Evolutionary conservation across 768 basidiomycete genomes (phyloP).

Genomic region (Hemileccinum rubropunctum): DNA sequence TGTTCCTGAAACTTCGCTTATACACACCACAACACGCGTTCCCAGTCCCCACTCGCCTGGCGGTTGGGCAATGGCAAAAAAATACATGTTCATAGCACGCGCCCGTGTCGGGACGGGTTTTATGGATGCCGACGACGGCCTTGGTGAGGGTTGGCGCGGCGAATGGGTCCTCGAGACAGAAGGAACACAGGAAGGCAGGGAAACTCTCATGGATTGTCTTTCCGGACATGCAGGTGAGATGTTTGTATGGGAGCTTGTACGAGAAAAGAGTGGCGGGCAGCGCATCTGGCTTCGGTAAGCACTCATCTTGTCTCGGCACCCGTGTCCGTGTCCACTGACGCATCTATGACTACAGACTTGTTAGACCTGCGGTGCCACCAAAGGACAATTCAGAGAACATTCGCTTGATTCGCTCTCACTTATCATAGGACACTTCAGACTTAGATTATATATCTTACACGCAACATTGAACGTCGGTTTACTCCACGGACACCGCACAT

Average conservation of each 20-base stretch:
- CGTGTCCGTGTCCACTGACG: neutral
- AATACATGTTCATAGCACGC: conserved; percentile 64
- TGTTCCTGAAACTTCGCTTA: conserved; percentile 48
- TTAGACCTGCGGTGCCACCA: conserved; percentile 19
- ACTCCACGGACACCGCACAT: conserved; percentile 16
- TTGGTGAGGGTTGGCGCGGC: conserved; percentile 70
- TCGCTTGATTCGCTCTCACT: conserved; percentile 17
- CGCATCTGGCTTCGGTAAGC: conserved; percentile 64
- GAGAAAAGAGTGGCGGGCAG: conserved; percentile 58
- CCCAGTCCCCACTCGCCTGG: conserved; percentile 58
- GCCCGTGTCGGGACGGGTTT: conserved; percentile 38
- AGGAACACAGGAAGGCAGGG: conserved; percentile 65
- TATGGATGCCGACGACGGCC: conserved; percentile 35
- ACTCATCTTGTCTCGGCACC: neutral
- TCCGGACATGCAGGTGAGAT: conserved; percentile 32
- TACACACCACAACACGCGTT: conserved; percentile 37
- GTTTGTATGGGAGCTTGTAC: conserved; percentile 52
- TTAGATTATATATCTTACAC: conserved; percentile 17
- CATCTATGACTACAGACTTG: conserved; percentile 11
- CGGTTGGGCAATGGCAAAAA: conserved; percentile 58
- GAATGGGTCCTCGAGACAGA: conserved; percentile 83
- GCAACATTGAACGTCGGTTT: conserved; percentile 1
- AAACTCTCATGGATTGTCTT: conserved; percentile 55
- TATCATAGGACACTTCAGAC: conserved; percentile 20
- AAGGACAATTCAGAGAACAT: conserved; percentile 23